Conservation (phyloP, 192 early-diverging fungal species). For the Dispira parvispora region DNA sequence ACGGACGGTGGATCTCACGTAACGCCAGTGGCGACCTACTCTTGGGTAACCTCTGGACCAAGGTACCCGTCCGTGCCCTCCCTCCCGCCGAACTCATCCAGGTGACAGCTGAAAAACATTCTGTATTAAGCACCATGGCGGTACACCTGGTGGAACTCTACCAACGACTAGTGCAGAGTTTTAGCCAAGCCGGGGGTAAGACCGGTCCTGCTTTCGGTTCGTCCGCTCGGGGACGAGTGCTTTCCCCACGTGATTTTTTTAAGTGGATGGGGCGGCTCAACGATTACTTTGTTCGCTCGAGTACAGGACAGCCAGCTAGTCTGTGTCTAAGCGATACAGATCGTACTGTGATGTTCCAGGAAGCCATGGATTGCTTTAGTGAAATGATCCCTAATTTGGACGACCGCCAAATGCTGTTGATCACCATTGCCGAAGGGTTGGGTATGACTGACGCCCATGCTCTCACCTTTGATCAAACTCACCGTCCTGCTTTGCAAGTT, state of each 20-base stretch:
- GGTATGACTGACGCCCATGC: conserved; percentile 48
- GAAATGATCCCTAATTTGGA: conserved; percentile 58
- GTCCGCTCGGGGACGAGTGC: conserved; percentile 28
- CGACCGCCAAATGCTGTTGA: conserved; percentile 39
- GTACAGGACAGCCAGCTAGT: too few species aligned
- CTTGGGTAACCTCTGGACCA: conserved; percentile 63
- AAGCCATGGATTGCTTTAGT: conserved; percentile 77
- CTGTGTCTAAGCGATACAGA: conserved; percentile 20
- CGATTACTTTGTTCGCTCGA: background rate
- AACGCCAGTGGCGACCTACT: conserved; percentile 22
- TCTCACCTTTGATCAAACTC: conserved; percentile 48
- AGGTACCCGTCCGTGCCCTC: conserved; percentile 46
- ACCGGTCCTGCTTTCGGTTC: conserved; percentile 16
- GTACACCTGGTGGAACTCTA: conserved; percentile 37
- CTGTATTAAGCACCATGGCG: conserved; percentile 29
- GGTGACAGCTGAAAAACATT: conserved; percentile 40
- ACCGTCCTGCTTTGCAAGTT: conserved; percentile 39
- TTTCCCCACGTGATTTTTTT: conserved; percentile 76
- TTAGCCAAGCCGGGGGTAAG: too few species aligned
- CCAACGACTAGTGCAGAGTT: conserved; percentile 26
- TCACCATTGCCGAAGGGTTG: conserved; percentile 48
- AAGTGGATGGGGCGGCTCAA: conserved; percentile 77
- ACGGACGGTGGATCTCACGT: conserved; percentile 24
- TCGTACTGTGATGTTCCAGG: conserved; percentile 41
- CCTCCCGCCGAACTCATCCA: conserved; percentile 40